Conservation (phyloP, 2,329 filamentous ascomycete genomes). For the Camptophora hylomeconis region DNA sequence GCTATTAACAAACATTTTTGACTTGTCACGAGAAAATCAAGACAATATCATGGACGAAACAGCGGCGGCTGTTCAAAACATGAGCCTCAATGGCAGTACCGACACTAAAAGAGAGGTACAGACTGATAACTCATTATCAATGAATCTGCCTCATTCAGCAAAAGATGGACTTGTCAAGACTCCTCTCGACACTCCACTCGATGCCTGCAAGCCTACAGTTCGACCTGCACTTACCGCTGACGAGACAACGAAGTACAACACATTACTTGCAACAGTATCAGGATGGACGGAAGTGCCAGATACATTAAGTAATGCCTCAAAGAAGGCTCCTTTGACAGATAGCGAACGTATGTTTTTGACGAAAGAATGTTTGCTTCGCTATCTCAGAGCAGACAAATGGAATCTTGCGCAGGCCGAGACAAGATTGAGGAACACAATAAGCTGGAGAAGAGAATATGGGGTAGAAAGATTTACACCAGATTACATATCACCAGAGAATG, state of each 20-base stretch:
- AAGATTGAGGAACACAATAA: constrained; percentile 66
- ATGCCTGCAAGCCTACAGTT: constrained; percentile 44
- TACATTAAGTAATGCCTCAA: constrained; percentile 44
- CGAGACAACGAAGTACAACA: constrained; percentile 69
- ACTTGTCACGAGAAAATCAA: no score
- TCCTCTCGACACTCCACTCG: constrained; percentile 45
- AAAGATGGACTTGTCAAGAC: constrained; percentile 35
- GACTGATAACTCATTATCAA: no score
- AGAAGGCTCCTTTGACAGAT: constrained; percentile 56
- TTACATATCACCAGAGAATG: constrained; percentile 85
- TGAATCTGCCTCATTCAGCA: constrained; percentile 25
- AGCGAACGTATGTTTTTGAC: constrained; percentile 82
- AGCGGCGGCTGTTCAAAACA: no score
- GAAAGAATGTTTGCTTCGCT: constrained; percentile 80
- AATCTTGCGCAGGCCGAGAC: constrained; percentile 59
- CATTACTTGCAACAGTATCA: constrained; percentile 57
- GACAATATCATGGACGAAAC: no score
- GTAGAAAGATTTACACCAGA: constrained; percentile 62
- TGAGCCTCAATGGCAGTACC: no score
- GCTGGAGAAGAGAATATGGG: constrained; percentile 85
- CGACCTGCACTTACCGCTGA: constrained; percentile 55
- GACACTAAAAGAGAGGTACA: no score
- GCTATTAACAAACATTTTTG: no score
- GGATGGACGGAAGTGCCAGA: constrained; percentile 59
- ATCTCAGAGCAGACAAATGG: constrained; percentile 91